Conservation (phyloP, 345 rosid species). For the Isatis tinctoria region DNA sequence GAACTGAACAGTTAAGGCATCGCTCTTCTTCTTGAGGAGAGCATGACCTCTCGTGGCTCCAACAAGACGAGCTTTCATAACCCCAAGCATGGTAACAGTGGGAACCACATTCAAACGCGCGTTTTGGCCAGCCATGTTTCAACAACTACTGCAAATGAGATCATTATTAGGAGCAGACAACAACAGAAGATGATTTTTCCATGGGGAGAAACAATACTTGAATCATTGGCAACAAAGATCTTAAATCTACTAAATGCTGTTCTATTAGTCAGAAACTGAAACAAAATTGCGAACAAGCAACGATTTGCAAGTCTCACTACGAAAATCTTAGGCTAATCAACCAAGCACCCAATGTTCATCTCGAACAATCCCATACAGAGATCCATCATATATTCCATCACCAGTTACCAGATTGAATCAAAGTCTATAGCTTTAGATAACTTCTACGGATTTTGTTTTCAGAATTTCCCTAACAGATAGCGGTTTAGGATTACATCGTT, state of each 20-base stretch:
- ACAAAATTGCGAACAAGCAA: not conserved
- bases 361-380: slow-evolving; percentile 6
- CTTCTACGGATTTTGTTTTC: not conserved
- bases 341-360: not conserved
- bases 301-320: not conserved
- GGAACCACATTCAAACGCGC: slow-evolving; percentile 90
- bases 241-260: not conserved
- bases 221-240: not conserved
- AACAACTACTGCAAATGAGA: slow-evolving; percentile 7
- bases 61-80: slow-evolving; percentile 74
- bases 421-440: not conserved
- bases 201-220: not conserved
- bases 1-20: slow-evolving; percentile 88
- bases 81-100: slow-evolving; percentile 74
- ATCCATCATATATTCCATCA: not conserved
- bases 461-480: not conserved
- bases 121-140: slow-evolving; percentile 70
- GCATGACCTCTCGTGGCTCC: slow-evolving; percentile 98
- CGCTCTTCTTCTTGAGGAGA: slow-evolving; percentile 95
- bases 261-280: not conserved
- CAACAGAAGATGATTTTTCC: not conserved
- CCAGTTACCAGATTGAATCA: not conserved
- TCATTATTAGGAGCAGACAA: not conserved
- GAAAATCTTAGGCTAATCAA: slow-evolving; percentile 5
- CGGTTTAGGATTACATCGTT: not conserved